phyloP scores from a whole-genome alignment of 2,329 filamentous ascomycete species.

The Beauveria sp. region DNA sequence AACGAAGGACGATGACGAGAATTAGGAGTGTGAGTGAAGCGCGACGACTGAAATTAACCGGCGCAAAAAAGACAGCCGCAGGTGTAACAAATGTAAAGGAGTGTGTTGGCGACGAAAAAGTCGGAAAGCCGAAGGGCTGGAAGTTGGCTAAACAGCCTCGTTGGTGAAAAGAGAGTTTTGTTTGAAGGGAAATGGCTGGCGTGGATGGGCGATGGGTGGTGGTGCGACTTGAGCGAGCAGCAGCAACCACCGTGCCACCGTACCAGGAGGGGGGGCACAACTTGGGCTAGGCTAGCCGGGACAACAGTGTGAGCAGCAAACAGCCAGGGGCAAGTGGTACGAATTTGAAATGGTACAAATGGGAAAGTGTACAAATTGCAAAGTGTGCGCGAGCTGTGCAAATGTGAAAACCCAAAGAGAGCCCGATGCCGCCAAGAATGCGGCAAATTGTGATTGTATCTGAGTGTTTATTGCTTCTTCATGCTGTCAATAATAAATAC shows the following conservation, averaged over 20 bases:
- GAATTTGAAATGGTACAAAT: background rate
- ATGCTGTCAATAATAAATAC: background rate
- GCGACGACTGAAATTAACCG: background rate
- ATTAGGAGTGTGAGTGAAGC: background rate
- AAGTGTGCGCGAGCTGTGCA: background rate
- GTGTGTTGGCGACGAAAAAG: slow-evolving; percentile 1
- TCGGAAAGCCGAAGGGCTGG: slow-evolving; percentile 9
- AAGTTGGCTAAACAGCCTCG: slow-evolving; percentile 1
- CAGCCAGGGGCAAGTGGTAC: background rate
- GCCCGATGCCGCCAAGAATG: slow-evolving; percentile 19
- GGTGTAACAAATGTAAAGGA: slow-evolving; percentile 4
- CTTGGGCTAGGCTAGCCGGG: background rate
- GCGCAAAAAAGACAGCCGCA: slow-evolving; percentile 6
- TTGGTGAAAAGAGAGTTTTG: slow-evolving; percentile 4
- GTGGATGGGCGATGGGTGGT: background rate
- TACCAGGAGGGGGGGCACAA: background rate
- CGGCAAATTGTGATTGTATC: slow-evolving; percentile 28
- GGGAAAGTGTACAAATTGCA: background rate
- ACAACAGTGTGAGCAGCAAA: background rate
- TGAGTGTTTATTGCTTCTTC: background rate
- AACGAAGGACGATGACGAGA: background rate
- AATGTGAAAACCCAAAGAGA: background rate
- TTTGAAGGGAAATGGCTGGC: slow-evolving; percentile 6
- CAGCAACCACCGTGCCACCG: background rate
- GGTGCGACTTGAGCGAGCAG: background rate